phyloP scores from a whole-genome alignment of 768 basidiomycete species.

The Suillus spraguei region DNA sequence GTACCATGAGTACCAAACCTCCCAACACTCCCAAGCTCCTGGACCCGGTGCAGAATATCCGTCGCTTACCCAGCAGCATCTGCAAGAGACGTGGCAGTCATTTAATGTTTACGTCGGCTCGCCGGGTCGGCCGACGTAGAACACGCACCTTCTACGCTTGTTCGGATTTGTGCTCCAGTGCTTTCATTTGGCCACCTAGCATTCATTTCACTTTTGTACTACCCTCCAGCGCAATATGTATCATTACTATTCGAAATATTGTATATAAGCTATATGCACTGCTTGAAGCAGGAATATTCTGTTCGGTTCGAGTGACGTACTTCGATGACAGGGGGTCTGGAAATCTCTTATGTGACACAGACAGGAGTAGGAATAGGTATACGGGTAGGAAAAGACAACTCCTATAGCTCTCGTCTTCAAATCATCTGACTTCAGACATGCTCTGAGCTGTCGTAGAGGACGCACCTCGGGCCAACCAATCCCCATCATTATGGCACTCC shows the following conservation, averaged over 20 bases:
- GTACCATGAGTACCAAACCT: slow-evolving; percentile 6
- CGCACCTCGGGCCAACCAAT: too few relatives aligned
- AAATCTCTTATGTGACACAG: too few relatives aligned
- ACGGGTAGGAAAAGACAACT: too few relatives aligned
- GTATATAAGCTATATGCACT: slow-evolving; percentile 1
- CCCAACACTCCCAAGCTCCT: slow-evolving; percentile 23
- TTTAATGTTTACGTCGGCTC: slow-evolving; percentile 60
- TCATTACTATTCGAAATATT: background rate
- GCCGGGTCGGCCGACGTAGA: slow-evolving; percentile 13
- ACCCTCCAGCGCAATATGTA: slow-evolving; percentile 5
- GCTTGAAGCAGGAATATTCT: too few relatives aligned
- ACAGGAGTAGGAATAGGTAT: too few relatives aligned
- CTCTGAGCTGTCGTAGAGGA: too few relatives aligned
- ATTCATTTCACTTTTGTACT: background rate
- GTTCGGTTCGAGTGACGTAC: too few relatives aligned
- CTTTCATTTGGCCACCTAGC: slow-evolving; percentile 11
- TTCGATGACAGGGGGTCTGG: too few relatives aligned
- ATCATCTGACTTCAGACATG: too few relatives aligned
- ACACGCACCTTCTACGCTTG: background rate
- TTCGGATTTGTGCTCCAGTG: slow-evolving; percentile 10
- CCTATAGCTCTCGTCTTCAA: too few relatives aligned
- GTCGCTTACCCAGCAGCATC: slow-evolving; percentile 46
- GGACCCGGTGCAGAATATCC: slow-evolving; percentile 44
- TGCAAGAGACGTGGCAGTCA: slow-evolving; percentile 72
- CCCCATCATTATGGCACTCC: too few relatives aligned